Evolutionary conservation across 345 rosid genomes (phyloP), one percentile per base, ranked within the genome.

Genomic region (Angophora floribunda): DNA sequence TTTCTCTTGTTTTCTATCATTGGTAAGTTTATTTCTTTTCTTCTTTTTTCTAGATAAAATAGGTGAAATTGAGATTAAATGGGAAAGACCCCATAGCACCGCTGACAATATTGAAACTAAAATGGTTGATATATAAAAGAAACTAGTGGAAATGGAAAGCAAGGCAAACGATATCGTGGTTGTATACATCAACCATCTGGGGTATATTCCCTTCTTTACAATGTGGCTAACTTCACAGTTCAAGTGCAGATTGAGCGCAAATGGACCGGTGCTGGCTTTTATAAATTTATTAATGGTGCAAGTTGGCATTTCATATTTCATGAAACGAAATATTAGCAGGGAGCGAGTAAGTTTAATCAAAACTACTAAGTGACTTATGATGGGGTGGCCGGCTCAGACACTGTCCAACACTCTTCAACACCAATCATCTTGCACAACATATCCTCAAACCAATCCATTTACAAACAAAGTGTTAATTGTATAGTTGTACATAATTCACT

Each of bases 361-460:
- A 22, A 22, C 61, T 26, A 55, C 9, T 8, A 55, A 55, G 61
- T 55, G 61, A 55, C 61, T 55, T 9, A 55, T 12, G 9, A 28
- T 28, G 6, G 28, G 28, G 28, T 28, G 16, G 0, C 26, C 8
- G 28, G 61, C 59, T 21, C 22, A 7, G 59, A 0, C 22, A 55
- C 28, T 8, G 19, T 24, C 1, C 28, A 55, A 0, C 61, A 21
- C 61, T 55, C 61, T 55, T 55, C 61, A 55, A 55, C 61, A 55
- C 61, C 61, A 21, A 55, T 36, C 41, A 36, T 36, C 41, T 36
- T 36, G 41, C 41, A 36, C 41, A 36, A 36, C 41, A 36, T 36
- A 36, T 36, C 41, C 41, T 36, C 41, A 36, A 36, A 36, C 41
- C 41, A 36, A 36, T 36, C 41, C 41, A 36, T 36, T 36, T 36